Evolutionary conservation across 192 early-diverging fungal species (phyloP).

Genomic region (Glomus cerebriforme): DNA sequence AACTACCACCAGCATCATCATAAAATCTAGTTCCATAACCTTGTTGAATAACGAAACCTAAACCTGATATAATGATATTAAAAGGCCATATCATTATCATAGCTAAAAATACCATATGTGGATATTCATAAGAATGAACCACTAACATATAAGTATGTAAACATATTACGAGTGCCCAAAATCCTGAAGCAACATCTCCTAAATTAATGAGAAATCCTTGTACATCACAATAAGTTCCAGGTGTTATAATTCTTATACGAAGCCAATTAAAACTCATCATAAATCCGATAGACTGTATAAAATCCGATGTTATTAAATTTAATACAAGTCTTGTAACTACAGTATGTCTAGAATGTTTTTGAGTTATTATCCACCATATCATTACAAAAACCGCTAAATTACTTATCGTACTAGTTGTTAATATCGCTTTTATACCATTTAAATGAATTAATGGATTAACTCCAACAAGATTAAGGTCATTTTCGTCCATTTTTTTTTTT

Average conservation of each 20-base stretch:
- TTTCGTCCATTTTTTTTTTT: too few species aligned
- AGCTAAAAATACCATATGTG: background rate
- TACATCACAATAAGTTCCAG: background rate
- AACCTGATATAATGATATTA: background rate
- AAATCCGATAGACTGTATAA: conserved; percentile 26
- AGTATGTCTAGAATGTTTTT: conserved; percentile 4
- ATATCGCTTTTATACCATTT: conserved; percentile 11
- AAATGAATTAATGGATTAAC: background rate
- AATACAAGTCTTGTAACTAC: background rate
- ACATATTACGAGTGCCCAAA: conserved; percentile 25
- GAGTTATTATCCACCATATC: background rate
- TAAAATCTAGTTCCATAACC: background rate
- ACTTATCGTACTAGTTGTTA: conserved; percentile 27
- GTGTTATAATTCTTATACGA: background rate
- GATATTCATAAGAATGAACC: conserved; percentile 14
- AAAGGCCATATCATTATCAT: conserved; percentile 9
- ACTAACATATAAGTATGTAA: conserved; percentile 25
- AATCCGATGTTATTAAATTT: conserved; percentile 16
- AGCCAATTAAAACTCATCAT: conserved; percentile 23
- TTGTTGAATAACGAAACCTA: conserved; percentile 5
- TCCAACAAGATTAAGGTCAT: too few species aligned
- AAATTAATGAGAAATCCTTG: conserved; percentile 29
- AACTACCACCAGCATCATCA: conserved; percentile 10
- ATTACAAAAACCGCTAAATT: conserved; percentile 1
- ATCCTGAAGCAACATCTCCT: conserved; percentile 23